Evolutionary conservation across 2,329 filamentous ascomycete species (phyloP), one percentile per base, ranked within the genome.

Genomic region (Colletotrichum lupini): DNA sequence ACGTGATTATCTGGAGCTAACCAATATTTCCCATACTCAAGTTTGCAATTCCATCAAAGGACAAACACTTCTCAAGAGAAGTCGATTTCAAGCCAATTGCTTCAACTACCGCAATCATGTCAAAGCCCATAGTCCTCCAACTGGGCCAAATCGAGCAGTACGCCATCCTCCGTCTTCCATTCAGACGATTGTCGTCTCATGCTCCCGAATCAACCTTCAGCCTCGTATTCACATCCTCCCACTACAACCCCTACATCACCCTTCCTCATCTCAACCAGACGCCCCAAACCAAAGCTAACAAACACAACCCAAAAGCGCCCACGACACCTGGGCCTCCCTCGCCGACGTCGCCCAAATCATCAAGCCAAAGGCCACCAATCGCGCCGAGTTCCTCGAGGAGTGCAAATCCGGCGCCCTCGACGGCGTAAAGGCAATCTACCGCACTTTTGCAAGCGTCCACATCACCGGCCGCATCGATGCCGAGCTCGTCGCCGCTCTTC

Each of bases 381-480:
- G 94, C 67, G 80, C 83, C 24, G 91, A 91, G 22, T 96, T 97
- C 81, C 83, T 96, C 65, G 80, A 89, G 60, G 93, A 96, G 83
- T 92, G 90, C 80, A 83, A 84, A 61, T 87, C 88, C 24, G 93
- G 93, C 24, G 85, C 86, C 37, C 85, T 95, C n/a, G 90, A 94
- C 75, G 91, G 89, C 74, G 88, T 92, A 37, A 79, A 88, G 24
- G 92, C 89, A 49, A 87, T 89, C 32, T 97, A 93, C 82, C 90
- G 94, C 67, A 96, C 93, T 16, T 94, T 95, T 77, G 82, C 82
- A 57, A 94, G 91, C 37, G 84, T 89, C 55, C 79, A 78, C 14
- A 85, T 92, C 70, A 96, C 94, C 0, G 95, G 95, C 2, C 82
- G 85, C 24, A 84, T 97, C 74, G 93, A 97, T 80, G 86, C 87